Base-by-base conservation (phyloP, 371 early-diverging fungal species). In the Mucor mucedo region DNA sequence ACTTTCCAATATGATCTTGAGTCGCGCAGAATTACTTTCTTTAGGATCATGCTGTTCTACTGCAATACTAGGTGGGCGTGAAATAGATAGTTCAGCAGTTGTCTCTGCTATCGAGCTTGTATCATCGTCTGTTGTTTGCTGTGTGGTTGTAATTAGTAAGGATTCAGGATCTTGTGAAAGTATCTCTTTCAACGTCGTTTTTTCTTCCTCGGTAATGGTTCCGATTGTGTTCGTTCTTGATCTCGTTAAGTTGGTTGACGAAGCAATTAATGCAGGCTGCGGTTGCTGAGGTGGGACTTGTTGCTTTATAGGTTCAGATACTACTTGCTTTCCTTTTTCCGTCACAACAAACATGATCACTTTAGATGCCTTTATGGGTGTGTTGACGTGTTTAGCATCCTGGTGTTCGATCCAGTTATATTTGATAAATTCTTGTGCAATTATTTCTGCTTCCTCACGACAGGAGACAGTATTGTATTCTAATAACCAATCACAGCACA, bases 1-100 rank as follows among this genome's bases (percentile, higher is more conserved):
- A 62, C 80, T 85, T 29, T 82, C 83, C 2, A 92, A 74, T 53
- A 92, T 92, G 39, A 79, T 63, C 50, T 82, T 83, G 8, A 92
- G 82, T 45, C 83, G 66, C 1, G 80, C 77, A 0, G 82, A 71
- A 68, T 87, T 86, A 29, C 87, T 84, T 33, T 84, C 82, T 52
- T 79, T 83, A 13, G 73, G 57, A 47, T 76, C 74, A 1, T 29
- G 44, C 2, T 68, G 44, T 0, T 73, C 60, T 11, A 40, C 27
- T 10, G 65, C 62, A 13, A 65, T 57, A 33, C 70, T 65, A 4
- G 65, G 52, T 5, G 69, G 60, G 1, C 66, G 41, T 10, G 41
- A 63, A 40, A 47, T 21, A 27, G 47, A 21, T 9, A 61, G 0
- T 9, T 13, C 35, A n/a, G 7, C 9, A 8, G 52, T 54, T 38